phyloP scores from a whole-genome alignment of 2,329 filamentous ascomycete genomes.

The Mycocentrospora acerina region DNA sequence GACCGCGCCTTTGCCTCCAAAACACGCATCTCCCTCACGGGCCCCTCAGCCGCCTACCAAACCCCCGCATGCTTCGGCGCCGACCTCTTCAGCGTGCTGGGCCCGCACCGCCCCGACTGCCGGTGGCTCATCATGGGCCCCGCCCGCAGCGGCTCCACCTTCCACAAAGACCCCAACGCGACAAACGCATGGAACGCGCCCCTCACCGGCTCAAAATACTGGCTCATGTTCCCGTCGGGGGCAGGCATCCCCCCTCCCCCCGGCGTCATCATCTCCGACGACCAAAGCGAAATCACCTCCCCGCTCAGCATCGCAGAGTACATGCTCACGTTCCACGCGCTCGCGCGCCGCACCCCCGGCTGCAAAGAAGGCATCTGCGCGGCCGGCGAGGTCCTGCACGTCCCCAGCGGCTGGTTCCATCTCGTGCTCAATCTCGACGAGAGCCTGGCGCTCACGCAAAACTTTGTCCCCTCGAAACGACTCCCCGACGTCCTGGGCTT shows the following conservation, averaged over 20 bases:
- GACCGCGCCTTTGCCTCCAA: conserved; percentile 85
- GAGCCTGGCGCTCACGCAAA: conserved; percentile 89
- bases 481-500: conserved; percentile 77
- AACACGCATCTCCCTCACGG: conserved; percentile 62
- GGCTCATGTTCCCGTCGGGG: conserved; percentile 93
- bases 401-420: conserved; percentile 96
- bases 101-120: conserved; percentile 76
- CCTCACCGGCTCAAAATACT: conserved; percentile 87
- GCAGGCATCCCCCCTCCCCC: conserved; percentile 67
- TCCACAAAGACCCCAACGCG: conserved; percentile 79
- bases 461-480: conserved; percentile 81
- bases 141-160: conserved; percentile 83
- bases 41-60: conserved; percentile 67
- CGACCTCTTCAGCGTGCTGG: conserved; percentile 81
- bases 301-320: conserved; percentile 97
- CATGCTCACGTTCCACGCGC: conserved; percentile 83
- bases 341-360: conserved; percentile 72
- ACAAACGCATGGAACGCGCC: conserved; percentile 94
- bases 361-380: conserved; percentile 84
- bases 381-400: conserved; percentile 84
- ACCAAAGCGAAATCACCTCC: conserved; percentile 90
- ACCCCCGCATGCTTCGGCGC: conserved; percentile 80
- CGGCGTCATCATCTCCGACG: conserved; percentile 84
- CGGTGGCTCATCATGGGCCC: conserved; percentile 93
- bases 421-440: conserved; percentile 85